phyloP scores from a whole-genome alignment of 2,329 filamentous ascomycete species.

The Colletotrichum filicis region DNA sequence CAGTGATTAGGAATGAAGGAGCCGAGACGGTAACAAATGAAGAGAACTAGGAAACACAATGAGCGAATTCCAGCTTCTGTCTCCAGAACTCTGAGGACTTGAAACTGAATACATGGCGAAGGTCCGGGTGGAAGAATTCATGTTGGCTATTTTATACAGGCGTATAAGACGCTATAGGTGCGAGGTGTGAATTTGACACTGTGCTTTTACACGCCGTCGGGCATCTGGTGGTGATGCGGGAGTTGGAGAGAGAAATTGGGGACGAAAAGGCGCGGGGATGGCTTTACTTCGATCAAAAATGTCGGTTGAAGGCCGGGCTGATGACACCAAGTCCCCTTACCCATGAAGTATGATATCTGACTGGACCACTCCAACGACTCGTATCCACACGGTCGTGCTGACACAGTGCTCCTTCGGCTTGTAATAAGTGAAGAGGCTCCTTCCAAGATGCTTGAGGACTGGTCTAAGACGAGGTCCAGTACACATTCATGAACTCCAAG shows the following conservation, averaged over 20 bases:
- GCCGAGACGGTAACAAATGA: too few relatives aligned
- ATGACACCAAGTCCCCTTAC: not conserved
- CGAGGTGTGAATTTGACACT: not conserved
- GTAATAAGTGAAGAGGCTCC: too few relatives aligned
- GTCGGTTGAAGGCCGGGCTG: not conserved
- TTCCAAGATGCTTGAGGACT: too few relatives aligned
- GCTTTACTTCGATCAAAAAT: not conserved
- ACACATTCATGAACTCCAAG: too few relatives aligned
- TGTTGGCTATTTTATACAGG: slow-evolving; percentile 3
- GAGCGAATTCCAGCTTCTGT: not conserved
- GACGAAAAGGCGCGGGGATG: not conserved
- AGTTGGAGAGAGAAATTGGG: not conserved
- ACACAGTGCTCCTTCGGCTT: not conserved
- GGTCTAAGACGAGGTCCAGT: too few relatives aligned
- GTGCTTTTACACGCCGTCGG: not conserved
- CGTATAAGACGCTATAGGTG: not conserved
- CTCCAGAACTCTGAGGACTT: not conserved
- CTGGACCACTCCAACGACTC: not conserved
- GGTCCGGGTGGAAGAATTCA: not conserved
- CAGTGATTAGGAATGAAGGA: too few relatives aligned
- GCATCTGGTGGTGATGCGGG: not conserved
- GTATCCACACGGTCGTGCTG: not conserved
- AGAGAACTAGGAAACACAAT: not conserved
- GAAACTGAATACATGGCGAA: not conserved
- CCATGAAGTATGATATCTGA: not conserved